Conservation (phyloP, 805 yeast species). For the Ogataea dorogensis region DNA sequence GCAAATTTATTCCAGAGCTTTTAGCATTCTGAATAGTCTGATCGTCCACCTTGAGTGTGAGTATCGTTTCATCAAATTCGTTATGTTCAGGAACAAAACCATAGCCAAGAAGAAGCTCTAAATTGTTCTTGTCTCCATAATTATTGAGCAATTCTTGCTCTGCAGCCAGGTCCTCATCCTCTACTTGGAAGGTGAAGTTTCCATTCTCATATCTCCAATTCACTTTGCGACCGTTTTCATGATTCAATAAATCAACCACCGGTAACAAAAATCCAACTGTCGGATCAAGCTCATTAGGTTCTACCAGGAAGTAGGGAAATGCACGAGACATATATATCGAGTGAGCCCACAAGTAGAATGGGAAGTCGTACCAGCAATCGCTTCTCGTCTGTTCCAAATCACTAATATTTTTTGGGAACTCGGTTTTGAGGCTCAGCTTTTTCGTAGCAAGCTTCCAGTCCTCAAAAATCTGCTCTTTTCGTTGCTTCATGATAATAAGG, state of each 20-base stretch:
- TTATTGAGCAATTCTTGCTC: constrained; percentile 73
- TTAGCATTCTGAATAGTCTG: constrained; percentile 23
- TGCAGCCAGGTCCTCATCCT: constrained; percentile 34
- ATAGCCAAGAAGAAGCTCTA: constrained; percentile 66
- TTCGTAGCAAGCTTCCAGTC: constrained; percentile 52
- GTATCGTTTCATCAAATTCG: constrained; percentile 51
- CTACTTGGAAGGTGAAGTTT: constrained; percentile 38
- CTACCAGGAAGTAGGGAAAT: constrained; percentile 70
- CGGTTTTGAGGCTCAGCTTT: constrained; percentile 18
- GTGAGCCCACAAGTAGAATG: constrained; percentile 73
- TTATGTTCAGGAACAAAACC: constrained; percentile 66
- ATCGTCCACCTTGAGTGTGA: constrained; percentile 57
- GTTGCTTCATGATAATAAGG: constrained; percentile 50
- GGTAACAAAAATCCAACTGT: constrained; percentile 72
- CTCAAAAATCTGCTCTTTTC: constrained; percentile 44
- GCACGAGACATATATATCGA: constrained; percentile 73
- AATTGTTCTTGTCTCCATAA: constrained; percentile 73
- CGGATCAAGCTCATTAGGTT: constrained; percentile 26
- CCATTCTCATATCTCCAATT: constrained; percentile 48
- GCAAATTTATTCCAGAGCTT: constrained; percentile 41
- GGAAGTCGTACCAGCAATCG: constrained; percentile 58
- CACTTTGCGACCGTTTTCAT: constrained; percentile 57
- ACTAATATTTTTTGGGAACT: constrained; percentile 14
- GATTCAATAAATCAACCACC: constrained; percentile 74
- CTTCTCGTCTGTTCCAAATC: constrained; percentile 12